Evolutionary conservation across 1,139 yeast species (phyloP).

Genomic region (Geotrichum bryndzae): DNA sequence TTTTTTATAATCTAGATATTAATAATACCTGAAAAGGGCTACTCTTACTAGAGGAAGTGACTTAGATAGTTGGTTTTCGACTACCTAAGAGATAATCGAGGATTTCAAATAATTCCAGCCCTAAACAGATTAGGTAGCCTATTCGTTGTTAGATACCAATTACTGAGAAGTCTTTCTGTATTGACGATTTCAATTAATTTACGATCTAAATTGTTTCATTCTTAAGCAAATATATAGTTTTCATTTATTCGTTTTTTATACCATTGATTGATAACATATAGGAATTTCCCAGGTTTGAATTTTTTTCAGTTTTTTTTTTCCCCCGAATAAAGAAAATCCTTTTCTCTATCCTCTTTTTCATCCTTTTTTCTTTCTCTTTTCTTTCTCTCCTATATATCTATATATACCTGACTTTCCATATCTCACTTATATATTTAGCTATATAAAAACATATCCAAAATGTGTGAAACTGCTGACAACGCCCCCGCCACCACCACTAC

Average conservation of each 20-base stretch:
- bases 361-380: not conserved
- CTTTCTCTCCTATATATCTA: not conserved
- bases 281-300: not conserved
- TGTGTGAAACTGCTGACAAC: not conserved
- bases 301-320: constrained; percentile 3
- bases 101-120: too few species aligned
- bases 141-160: not conserved
- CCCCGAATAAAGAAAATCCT: not conserved
- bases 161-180: not conserved
- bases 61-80: too few species aligned
- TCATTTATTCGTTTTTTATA: not conserved
- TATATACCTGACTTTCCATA: not conserved
- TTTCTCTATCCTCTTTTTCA: not conserved
- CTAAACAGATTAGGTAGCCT: not conserved
- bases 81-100: too few species aligned
- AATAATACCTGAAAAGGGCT: too few species aligned
- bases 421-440: not conserved
- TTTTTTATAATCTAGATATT: too few species aligned
- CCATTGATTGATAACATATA: not conserved
- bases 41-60: too few species aligned
- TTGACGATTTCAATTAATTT: not conserved
- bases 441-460: not conserved
- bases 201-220: not conserved
- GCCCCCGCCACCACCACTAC: constrained; percentile 7
- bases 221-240: not conserved